Conservation (phyloP, 331 rosid genomes). For the Rhamnella rubrinervis region DNA sequence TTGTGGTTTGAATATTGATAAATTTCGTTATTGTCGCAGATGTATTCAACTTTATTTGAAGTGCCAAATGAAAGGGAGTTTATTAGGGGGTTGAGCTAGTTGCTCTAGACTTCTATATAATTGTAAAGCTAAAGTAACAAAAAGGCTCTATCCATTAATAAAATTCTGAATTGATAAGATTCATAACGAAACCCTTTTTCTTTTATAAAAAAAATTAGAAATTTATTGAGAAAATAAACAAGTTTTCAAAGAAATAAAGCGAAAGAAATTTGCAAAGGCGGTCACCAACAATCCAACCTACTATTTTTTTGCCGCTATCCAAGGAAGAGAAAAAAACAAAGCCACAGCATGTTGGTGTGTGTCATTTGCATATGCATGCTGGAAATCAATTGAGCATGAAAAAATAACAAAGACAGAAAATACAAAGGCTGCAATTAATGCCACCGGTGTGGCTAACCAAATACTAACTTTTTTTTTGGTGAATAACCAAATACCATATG, state of each 20-base stretch:
- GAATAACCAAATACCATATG: not conserved
- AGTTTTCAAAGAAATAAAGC: not conserved
- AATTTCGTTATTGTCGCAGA: too few relatives aligned
- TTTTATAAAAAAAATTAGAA: too few relatives aligned
- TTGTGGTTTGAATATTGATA: too few relatives aligned
- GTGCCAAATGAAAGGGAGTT: too few relatives aligned
- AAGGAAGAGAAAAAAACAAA: not conserved
- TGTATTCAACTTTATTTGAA: too few relatives aligned
- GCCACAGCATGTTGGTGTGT: slow-evolving; percentile 22
- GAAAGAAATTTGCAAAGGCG: slow-evolving; percentile 15
- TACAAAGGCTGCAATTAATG: slow-evolving; percentile 44
- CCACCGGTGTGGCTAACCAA: slow-evolving; percentile 63
- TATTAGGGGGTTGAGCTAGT: too few relatives aligned
- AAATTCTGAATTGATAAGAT: too few relatives aligned
- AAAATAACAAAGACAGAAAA: not conserved
- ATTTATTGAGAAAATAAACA: too few relatives aligned
- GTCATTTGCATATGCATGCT: slow-evolving; percentile 17
- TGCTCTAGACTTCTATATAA: too few relatives aligned
- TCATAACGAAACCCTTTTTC: too few relatives aligned
- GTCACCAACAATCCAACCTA: slow-evolving; percentile 73
- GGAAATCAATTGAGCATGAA: not conserved
- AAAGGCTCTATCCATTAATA: too few relatives aligned
- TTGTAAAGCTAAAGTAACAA: too few relatives aligned
- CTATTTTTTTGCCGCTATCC: slow-evolving; percentile 17
- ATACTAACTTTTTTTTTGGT: not conserved